Evolutionary conservation across 768 basidiomycete genomes (phyloP), one percentile per base, ranked within the genome.

Genomic region (Pluteus cervinus): DNA sequence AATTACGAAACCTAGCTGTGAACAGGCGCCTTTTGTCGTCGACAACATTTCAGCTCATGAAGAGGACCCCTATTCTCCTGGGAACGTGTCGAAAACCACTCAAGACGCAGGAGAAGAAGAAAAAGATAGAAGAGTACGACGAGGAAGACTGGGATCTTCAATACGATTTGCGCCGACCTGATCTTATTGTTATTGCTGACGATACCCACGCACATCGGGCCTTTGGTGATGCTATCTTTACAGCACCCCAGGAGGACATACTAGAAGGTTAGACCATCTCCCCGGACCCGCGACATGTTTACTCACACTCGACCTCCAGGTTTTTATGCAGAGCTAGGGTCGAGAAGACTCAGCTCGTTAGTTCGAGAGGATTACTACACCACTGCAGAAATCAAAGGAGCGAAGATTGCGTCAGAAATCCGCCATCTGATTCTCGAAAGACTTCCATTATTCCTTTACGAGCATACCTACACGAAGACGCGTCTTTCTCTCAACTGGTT

Each of bases 391-490:
- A 54, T 79, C 14, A 59, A 54, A 26, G 57, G 66, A 26, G 65
- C 71, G 0, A 71, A 66, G 44, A 55, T 60, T 17, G 73, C 79
- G 2, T 46, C 52, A 1, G 76, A 81, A 7, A 71, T 69, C 7
- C 76, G 77, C 3, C 48, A 66, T 2, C 66, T 89, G 24, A 77
- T 92, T 9, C 60, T 94, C 18, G 86, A 97, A 58, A 68, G 93
- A 22, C 63, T 96, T 14, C 88, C 93, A 0, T 63, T 99, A 21
- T 97, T 98, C 64, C 68, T 98, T 4, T 84, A 94, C 36, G 94
- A 97, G 50, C 86, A 92, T 39, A 77, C 75, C 1, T 81, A 85
- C 53, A 63, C 80, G 0, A 70, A 67, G 15, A 75, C 78, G 0
- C 65, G 64, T 24, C 71, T 87, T 7, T 68, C 81, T 1, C 75